phyloP scores from a whole-genome alignment of 306 rosid species.

The Pachyrhizus erosus region DNA sequence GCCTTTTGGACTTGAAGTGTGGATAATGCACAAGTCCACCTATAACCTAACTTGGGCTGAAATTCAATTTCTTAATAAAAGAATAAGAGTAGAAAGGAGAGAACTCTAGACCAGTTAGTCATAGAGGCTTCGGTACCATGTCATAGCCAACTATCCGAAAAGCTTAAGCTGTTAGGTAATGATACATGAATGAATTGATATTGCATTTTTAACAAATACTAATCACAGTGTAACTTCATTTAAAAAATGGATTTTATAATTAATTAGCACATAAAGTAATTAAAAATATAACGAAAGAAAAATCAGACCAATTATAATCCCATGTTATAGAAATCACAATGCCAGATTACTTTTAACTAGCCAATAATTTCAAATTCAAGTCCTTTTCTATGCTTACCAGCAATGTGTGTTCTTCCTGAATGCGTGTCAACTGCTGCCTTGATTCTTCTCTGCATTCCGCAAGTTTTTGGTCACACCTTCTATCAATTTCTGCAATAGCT shows the following conservation, averaged over 20 bases:
- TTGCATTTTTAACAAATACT: not conserved
- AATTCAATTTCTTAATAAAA: not conserved
- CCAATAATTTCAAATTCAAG: conserved; percentile 33
- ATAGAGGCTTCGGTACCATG: not conserved
- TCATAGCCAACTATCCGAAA: not conserved
- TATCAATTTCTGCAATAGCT: conserved; percentile 66
- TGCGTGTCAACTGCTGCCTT: conserved; percentile 58
- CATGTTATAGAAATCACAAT: conserved; percentile 20
- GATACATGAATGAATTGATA: not conserved
- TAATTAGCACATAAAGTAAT: conserved; percentile 15
- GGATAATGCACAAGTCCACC: not conserved
- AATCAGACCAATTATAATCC: conserved; percentile 28
- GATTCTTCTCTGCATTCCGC: conserved; percentile 79
- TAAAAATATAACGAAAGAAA: conserved; percentile 12
- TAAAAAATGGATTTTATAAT: conserved; percentile 19
- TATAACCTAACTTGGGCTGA: not conserved
- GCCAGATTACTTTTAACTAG: conserved; percentile 24
- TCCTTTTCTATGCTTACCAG: conserved; percentile 58
- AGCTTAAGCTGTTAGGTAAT: not conserved
- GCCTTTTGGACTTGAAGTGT: not conserved
- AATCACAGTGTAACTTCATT: not conserved
- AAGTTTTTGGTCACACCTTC: conserved; percentile 61
- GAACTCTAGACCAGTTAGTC: not conserved
- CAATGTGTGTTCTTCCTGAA: conserved; percentile 74
- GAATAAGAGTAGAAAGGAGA: not conserved